Base-by-base conservation (phyloP, 2,329 filamentous ascomycete species). In the Fusarium sp. region DNA sequence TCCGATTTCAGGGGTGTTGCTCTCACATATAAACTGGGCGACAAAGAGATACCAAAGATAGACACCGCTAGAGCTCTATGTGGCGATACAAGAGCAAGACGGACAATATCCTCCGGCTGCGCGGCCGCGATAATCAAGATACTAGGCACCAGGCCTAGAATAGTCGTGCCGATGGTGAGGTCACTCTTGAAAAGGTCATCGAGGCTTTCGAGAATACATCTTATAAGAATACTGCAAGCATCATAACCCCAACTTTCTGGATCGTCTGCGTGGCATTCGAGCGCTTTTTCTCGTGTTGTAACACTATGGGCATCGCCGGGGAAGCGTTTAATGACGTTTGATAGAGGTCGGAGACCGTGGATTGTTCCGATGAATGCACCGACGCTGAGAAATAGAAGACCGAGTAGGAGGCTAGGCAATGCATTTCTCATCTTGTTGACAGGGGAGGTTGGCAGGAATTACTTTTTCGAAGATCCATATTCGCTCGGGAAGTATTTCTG, bases 231-330 rank as follows among this genome's bases (percentile, higher is more conserved):
- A 18, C 18, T 47, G 4, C 45, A 29, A 4, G 45, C 25, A 3
- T 8, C 3, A n/a, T 49, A 49, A 3, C 14, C 45, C 27, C 27
- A 49, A 6, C n/a, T 49, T 0, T 15, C 8, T 8, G 45, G 27
- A 49, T 49, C 45, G n/a, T 30, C n/a, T 2, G 45, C 45, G 15
- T 49, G 27, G 4, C 45, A 22, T 20, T 29, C 14, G 9, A 6
- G 27, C 20, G 27, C 45, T 10, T 7, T 49, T 0, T 49, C 2
- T 8, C 45, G 20, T 3, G 45, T 49, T 0, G 8, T 5, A n/a
- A 14, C 15, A 9, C 45, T 49, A 15, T 49, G 45, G 2, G 45
- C 10, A 6, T 49, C 45, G 2, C 45, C 45, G 15, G 45, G 27
- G 9, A 49, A 30, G 5, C 45, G 45, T 8, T 22, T 49, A n/a